A percentile compares a stretch with the other conserved stretches of the same genome.
These are phyloP conservation scores for Globisporangium alternatum DNA, from an alignment of 352 stramenopile genomes.

Conservation along the genomic window DNA sequence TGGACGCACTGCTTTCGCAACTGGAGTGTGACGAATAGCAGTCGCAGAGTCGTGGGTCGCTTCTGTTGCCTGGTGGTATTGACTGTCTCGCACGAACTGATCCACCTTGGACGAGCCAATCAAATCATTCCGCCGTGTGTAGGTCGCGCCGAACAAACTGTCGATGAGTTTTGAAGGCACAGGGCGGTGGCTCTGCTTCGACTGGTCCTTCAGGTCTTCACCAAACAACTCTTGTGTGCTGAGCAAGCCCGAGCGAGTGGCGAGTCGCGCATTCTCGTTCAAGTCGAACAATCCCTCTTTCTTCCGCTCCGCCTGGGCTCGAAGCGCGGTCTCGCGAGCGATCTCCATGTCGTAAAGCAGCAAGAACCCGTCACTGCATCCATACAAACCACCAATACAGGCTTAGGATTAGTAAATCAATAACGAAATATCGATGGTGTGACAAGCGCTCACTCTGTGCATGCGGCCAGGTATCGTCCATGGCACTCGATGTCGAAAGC, in stretches of 20 bases:
- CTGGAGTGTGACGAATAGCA: neutral
- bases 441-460: slow-evolving; percentile 45
- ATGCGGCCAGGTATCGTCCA: slow-evolving; percentile 60
- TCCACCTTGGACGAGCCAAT: neutral
- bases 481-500: slow-evolving; percentile 72
- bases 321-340: slow-evolving; percentile 49
- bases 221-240: neutral
- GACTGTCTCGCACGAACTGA: no score
- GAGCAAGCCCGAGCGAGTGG: slow-evolving; percentile 37
- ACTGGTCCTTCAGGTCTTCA: neutral
- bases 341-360: slow-evolving; percentile 84
- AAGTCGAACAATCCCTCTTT: slow-evolving; percentile 45
- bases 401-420: neutral
- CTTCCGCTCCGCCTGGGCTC: slow-evolving; percentile 30
- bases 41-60: neutral
- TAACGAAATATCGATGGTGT: neutral
- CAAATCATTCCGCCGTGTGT: slow-evolving; percentile 16
- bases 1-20: neutral
- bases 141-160: slow-evolving; percentile 56
- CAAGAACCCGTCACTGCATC: slow-evolving; percentile 64
- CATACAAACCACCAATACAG: neutral
- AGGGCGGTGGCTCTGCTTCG: slow-evolving; percentile 26
- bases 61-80: neutral
- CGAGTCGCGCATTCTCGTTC: slow-evolving; percentile 36
- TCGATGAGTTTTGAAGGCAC: slow-evolving; percentile 71